phyloP scores from a whole-genome alignment of 306 rosid species.

The Urtica urens region DNA sequence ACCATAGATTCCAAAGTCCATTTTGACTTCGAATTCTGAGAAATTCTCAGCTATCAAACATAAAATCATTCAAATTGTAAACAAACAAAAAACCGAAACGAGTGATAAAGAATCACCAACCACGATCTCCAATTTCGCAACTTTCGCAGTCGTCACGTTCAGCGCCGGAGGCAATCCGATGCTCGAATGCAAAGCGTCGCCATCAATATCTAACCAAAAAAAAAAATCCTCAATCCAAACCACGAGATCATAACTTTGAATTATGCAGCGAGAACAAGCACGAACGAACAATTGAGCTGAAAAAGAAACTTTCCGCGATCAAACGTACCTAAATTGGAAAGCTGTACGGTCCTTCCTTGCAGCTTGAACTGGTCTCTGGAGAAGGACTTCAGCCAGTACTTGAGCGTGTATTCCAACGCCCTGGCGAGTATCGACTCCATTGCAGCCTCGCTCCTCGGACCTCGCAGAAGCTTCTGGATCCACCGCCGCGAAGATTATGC shows the following conservation, averaged over 20 bases:
- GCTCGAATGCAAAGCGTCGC: slow-evolving; percentile 90
- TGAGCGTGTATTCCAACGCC: slow-evolving; percentile 87
- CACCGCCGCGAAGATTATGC: not conserved
- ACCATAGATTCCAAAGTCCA: not conserved
- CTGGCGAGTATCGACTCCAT: slow-evolving; percentile 86
- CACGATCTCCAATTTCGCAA: slow-evolving; percentile 69
- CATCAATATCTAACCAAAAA: slow-evolving; percentile 51
- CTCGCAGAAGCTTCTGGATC: slow-evolving; percentile 6
- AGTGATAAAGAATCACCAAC: slow-evolving; percentile 31
- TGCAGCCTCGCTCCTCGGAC: not conserved
- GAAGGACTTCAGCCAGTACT: slow-evolving; percentile 92
- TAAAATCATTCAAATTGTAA: not conserved
- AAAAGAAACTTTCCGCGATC: not conserved
- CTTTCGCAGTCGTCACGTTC: slow-evolving; percentile 68
- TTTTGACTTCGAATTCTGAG: slow-evolving; percentile 5
- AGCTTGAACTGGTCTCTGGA: slow-evolving; percentile 84
- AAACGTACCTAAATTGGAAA: slow-evolving; percentile 58
- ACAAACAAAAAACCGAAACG: not conserved
- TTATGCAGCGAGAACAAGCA: not conserved
- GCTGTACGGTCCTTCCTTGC: slow-evolving; percentile 77
- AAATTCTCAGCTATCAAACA: slow-evolving; percentile 5
- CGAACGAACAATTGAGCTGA: not conserved
- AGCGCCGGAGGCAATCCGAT: slow-evolving; percentile 86
- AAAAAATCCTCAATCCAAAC: slow-evolving; percentile 9
- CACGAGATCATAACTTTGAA: slow-evolving; percentile 9